Percentiles rank a stretch among this genome's conserved stretches.
Conservation (phyloP, 83 land plant genomes). For the Isoetes engelmannii region DNA sequence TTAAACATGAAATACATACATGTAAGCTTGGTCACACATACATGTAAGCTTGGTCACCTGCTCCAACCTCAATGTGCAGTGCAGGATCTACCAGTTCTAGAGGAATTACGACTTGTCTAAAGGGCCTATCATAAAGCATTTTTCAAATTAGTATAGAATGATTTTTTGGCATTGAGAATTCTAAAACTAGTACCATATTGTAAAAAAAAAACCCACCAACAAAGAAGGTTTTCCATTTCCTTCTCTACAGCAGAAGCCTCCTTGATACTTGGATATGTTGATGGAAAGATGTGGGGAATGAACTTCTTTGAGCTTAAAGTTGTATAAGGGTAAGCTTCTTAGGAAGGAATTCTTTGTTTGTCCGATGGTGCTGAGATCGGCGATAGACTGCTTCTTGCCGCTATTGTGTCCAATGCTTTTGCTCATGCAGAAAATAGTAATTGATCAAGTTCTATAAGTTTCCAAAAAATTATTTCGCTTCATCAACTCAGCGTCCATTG, state of each 20-base stretch:
- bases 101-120: slow-evolving; percentile 5
- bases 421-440: too few species aligned
- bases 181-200: slow-evolving; percentile 9
- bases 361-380: too few species aligned
- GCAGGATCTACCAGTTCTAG: background rate
- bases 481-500: too few species aligned
- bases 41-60: slow-evolving; percentile 2
- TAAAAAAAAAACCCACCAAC: background rate
- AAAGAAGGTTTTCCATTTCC: slow-evolving; percentile 9
- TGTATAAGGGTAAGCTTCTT: too few species aligned
- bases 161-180: background rate
- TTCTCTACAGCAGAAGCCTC: slow-evolving; percentile 10
- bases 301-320: slow-evolving; percentile 1
- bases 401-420: too few species aligned
- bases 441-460: too few species aligned
- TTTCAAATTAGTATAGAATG: background rate
- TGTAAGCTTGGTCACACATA: too few species aligned
- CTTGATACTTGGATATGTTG: background rate
- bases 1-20: background rate
- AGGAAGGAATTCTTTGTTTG: too few species aligned
- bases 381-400: too few species aligned
- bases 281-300: background rate
- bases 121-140: slow-evolving; percentile 7
- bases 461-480: too few species aligned
- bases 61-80: slow-evolving; percentile 3